A percentile compares a stretch with the other conserved stretches of the same genome.
Conservation (phyloP, 805 yeast species). For the Wilhelminamyces savonicus region DNA sequence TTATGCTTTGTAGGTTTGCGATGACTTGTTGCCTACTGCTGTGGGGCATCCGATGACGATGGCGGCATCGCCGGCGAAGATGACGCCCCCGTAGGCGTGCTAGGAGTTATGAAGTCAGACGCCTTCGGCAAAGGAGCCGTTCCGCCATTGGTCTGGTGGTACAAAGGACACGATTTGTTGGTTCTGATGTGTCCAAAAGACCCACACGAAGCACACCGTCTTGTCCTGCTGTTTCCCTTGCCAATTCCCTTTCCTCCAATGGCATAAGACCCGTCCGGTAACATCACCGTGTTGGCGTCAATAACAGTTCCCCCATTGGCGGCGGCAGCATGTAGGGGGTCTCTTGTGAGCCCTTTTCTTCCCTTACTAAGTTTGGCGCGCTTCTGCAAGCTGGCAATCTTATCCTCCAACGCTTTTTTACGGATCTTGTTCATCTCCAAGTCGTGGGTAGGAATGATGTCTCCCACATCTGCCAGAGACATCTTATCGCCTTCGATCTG, state of each 20-base stretch:
- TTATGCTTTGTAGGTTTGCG: no score
- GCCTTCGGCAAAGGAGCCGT: no score
- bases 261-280: constrained; percentile 39
- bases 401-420: constrained; percentile 72
- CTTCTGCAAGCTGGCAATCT: constrained; percentile 75
- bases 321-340: constrained; percentile 32
- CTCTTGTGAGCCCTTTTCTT: constrained; percentile 26
- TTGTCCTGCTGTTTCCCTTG: constrained; percentile 63
- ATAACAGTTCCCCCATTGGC: constrained; percentile 38
- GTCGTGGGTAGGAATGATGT: constrained; percentile 72
- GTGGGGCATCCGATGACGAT: no score
- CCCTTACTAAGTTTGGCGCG: constrained; percentile 51
- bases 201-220: constrained; percentile 94
- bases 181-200: constrained; percentile 93
- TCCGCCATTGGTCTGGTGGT: constrained; percentile 33
- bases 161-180: constrained; percentile 86
- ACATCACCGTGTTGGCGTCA: constrained; percentile 36
- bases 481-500: constrained; percentile 49
- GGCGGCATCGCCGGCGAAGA: no score
- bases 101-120: no score
- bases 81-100: no score
- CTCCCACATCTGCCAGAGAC: constrained; percentile 62
- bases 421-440: constrained; percentile 76
- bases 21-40: no score
- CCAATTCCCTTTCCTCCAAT: constrained; percentile 65